Conservation (phyloP, 2,329 filamentous ascomycete genomes). For the Pseudodiploospora longispora region DNA sequence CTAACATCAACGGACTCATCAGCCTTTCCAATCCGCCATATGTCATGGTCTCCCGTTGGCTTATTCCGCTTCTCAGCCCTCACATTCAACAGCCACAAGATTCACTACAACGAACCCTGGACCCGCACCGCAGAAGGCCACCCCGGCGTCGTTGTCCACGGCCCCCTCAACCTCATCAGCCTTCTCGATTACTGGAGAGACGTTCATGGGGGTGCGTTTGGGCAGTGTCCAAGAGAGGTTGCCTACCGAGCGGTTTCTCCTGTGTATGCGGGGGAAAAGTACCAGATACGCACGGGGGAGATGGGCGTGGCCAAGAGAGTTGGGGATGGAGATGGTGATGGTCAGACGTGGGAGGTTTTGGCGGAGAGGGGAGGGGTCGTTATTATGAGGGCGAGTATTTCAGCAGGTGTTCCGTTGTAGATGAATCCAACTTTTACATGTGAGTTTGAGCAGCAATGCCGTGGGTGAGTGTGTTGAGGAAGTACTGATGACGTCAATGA, state of each 20-base stretch:
- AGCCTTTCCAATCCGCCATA: conserved; percentile 17
- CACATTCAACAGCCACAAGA: conserved; percentile 80
- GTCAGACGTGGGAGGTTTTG: conserved; percentile 33
- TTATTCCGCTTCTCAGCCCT: conserved; percentile 79
- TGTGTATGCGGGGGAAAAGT: conserved; percentile 58
- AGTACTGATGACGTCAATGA: too few relatives aligned
- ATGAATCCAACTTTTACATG: too few relatives aligned
- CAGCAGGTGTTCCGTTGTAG: background rate
- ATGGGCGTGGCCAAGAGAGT: conserved; percentile 19
- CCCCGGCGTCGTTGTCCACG: conserved; percentile 66
- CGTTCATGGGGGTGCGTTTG: conserved; percentile 25
- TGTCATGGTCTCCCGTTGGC: conserved; percentile 37
- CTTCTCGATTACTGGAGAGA: conserved; percentile 63
- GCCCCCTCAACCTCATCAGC: conserved; percentile 66
- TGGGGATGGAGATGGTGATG: conserved; percentile 12
- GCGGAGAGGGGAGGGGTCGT: conserved; percentile 33
- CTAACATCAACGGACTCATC: background rate
- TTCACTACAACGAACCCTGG: conserved; percentile 70
- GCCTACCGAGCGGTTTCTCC: conserved; percentile 63
- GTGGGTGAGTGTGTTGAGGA: too few relatives aligned
- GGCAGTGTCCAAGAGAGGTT: conserved; percentile 30
- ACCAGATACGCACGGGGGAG: conserved; percentile 50
- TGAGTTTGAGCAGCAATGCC: too few relatives aligned
- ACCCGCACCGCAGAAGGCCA: conserved; percentile 60
- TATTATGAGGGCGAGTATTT: conserved; percentile 30